These are phyloP conservation scores for Serendipita indica DNA, from an alignment of 768 basidiomycete species.

Conservation along the genomic window DNA sequence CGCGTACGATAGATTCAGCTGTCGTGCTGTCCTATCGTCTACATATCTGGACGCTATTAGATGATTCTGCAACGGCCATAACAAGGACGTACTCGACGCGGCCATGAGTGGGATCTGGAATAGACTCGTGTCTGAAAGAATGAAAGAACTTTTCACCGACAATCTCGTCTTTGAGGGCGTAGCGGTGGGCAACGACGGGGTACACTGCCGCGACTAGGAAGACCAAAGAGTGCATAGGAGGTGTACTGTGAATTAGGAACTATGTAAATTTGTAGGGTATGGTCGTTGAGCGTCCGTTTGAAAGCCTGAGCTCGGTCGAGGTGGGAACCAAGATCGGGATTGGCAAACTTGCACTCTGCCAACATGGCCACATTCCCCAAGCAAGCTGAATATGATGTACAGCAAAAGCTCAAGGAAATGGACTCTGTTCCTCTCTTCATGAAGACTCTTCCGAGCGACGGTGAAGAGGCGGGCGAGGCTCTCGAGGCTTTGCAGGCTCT, in stretches of 20 bases:
- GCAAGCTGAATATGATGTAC: neutral
- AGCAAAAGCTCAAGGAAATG: conserved; percentile 27
- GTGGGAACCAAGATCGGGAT: neutral
- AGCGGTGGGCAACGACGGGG: neutral
- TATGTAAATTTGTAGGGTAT: too few relatives aligned
- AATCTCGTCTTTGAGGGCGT: conserved; percentile 5
- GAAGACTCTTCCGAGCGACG: conserved; percentile 65
- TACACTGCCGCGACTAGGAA: neutral
- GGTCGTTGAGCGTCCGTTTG: too few relatives aligned
- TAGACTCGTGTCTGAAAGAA: neutral
- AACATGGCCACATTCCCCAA: neutral
- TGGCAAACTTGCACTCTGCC: conserved; percentile 4
- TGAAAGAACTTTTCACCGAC: conserved; percentile 4
- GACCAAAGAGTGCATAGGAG: too few relatives aligned
- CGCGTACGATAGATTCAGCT: conserved; percentile 8
- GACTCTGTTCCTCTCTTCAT: conserved; percentile 84
- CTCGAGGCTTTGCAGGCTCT: conserved; percentile 77
- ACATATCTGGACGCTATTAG: conserved; percentile 10
- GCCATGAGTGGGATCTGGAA: conserved; percentile 15
- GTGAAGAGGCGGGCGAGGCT: conserved; percentile 40
- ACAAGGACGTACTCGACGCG: conserved; percentile 12
- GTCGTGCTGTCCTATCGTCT: conserved; percentile 10
- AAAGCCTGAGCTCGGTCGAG: too few relatives aligned
- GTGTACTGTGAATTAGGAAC: too few relatives aligned
- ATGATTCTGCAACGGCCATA: neutral